A percentile compares a stretch with the other conserved stretches of the same genome.
Evolutionary conservation across 1,284 basidiomycete species (phyloP).

Genomic region (Limonomyces culmigenus): DNA sequence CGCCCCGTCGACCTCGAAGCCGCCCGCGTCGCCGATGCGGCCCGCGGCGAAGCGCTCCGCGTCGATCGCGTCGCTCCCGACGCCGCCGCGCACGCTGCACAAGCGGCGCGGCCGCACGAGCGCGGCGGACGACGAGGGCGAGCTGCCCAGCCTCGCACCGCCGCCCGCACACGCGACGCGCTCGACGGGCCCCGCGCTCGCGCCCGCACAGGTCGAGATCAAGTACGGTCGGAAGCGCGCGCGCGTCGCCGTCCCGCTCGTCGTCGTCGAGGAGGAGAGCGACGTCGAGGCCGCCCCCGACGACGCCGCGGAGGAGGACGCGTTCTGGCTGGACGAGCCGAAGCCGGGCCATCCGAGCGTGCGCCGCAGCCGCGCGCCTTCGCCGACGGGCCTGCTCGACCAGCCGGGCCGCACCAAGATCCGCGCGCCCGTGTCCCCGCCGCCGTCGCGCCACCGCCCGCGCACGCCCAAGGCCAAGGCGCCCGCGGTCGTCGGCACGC

Average conservation of each 20-base stretch:
- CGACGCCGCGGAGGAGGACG: conserved; percentile 18
- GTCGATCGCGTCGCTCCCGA: conserved; percentile 16
- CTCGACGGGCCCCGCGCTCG: not conserved
- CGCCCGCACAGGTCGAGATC: conserved; percentile 7
- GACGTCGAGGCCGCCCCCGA: no score
- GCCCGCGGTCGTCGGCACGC: no score
- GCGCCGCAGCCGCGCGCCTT: conserved; percentile 2
- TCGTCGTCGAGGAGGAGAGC: conserved; percentile 16
- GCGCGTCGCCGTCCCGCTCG: conserved; percentile 15
- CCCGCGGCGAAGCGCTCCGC: conserved; percentile 9
- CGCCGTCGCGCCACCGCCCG: conserved; percentile 16
- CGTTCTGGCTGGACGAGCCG: conserved; percentile 15
- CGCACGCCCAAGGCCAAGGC: conserved; percentile 8
- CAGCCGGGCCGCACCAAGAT: conserved; percentile 7
- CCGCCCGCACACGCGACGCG: no score
- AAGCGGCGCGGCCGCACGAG: conserved; percentile 17
- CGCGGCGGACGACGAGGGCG: conserved; percentile 13
- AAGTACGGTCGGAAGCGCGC: conserved; percentile 15
- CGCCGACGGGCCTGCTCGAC: conserved; percentile 1
- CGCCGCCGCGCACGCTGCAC: conserved; percentile 17
- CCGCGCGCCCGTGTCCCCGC: conserved; percentile 16
- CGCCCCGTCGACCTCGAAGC: not conserved
- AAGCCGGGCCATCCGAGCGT: conserved; percentile 5
- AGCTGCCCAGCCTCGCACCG: no score
- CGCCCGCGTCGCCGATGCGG: conserved; percentile 1